phyloP scores from a whole-genome alignment of 2,329 filamentous ascomycete species.

The Scytalidium lignicola region DNA sequence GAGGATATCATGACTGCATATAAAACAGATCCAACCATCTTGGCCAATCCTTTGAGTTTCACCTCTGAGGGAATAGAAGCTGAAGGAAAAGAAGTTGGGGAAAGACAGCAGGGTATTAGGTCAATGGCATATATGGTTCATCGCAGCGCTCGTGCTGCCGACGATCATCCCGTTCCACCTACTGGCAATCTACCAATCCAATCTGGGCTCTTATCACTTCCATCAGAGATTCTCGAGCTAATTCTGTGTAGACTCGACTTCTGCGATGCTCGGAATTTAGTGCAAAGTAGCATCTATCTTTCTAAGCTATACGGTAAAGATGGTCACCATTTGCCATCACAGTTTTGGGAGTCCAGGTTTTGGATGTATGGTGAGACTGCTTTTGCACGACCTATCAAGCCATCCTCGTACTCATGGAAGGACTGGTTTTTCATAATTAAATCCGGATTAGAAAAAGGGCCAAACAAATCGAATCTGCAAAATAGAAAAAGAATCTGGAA shows the following conservation, averaged over 20 bases:
- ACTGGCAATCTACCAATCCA: too few relatives aligned
- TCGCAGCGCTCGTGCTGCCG: too few relatives aligned
- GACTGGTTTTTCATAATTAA: constrained; percentile 8
- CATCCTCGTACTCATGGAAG: constrained; percentile 5
- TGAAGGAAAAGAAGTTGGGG: too few relatives aligned
- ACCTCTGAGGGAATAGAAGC: too few relatives aligned
- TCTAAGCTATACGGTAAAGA: constrained; percentile 3
- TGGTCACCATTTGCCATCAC: constrained; percentile 2
- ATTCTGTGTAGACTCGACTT: constrained; percentile 6
- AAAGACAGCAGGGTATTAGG: too few relatives aligned
- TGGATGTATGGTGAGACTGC: constrained; percentile 7
- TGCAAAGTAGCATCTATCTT: constrained; percentile 2
- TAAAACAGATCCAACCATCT: constrained; percentile 1
- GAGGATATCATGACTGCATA: constrained; percentile 5
- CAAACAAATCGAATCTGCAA: constrained; percentile 5
- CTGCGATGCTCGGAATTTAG: constrained; percentile 3
- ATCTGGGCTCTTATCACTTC: not conserved
- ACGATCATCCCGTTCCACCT: too few relatives aligned
- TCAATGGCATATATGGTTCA: too few relatives aligned
- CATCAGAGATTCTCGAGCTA: constrained; percentile 5
- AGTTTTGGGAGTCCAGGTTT: constrained; percentile 9
- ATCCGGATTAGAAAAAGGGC: constrained; percentile 2
- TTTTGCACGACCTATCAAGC: constrained; percentile 1
- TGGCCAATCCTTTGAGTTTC: constrained; percentile 6
- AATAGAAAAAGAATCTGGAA: constrained; percentile 10